A percentile compares a stretch with the other conserved stretches of the same genome.
Conservation (phyloP, 495 filamentous ascomycete species). For the Aspergillus nidulans region DNA sequence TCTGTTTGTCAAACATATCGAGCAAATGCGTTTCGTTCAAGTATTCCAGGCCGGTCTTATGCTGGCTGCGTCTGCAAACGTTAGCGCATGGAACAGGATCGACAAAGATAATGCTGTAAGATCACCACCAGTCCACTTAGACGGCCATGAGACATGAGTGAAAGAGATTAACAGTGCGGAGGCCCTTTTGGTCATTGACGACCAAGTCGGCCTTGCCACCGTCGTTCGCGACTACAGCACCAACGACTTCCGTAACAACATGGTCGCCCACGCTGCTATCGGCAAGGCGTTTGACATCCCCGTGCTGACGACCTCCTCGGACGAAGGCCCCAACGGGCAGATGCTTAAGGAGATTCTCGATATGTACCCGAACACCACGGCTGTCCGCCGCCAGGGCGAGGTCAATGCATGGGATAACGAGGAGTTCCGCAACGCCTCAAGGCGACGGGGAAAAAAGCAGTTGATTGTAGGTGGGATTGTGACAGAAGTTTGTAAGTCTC, state of each 20-base stretch:
- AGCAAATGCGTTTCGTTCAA: slow-evolving; percentile 6
- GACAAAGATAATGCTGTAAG: slow-evolving; percentile 55
- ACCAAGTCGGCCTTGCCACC: slow-evolving; percentile 65
- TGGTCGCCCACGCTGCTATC: slow-evolving; percentile 64
- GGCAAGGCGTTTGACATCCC: slow-evolving; percentile 65
- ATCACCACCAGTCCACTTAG: background rate
- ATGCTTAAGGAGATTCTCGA: slow-evolving; percentile 65
- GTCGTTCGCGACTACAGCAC: slow-evolving; percentile 62
- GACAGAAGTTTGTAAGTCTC: slow-evolving; percentile 65
- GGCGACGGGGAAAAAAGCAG: slow-evolving; percentile 61
- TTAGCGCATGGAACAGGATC: slow-evolving; percentile 37
- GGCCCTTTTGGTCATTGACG: slow-evolving; percentile 63
- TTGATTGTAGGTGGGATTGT: slow-evolving; percentile 70
- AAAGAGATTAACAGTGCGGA: background rate
- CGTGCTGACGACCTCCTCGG: slow-evolving; percentile 67
- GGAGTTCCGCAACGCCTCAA: slow-evolving; percentile 63
- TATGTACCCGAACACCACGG: slow-evolving; percentile 62
- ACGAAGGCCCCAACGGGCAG: slow-evolving; percentile 59
- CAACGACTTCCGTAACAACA: slow-evolving; percentile 59
- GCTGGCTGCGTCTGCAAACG: slow-evolving; percentile 7
- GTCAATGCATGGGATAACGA: slow-evolving; percentile 78
- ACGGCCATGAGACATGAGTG: background rate
- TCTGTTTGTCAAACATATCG: background rate
- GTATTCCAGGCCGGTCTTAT: slow-evolving; percentile 3
- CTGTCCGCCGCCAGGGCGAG: slow-evolving; percentile 67